phyloP scores from a whole-genome alignment of 129 eudicot genomes.

The Centaurea solstitialis region DNA sequence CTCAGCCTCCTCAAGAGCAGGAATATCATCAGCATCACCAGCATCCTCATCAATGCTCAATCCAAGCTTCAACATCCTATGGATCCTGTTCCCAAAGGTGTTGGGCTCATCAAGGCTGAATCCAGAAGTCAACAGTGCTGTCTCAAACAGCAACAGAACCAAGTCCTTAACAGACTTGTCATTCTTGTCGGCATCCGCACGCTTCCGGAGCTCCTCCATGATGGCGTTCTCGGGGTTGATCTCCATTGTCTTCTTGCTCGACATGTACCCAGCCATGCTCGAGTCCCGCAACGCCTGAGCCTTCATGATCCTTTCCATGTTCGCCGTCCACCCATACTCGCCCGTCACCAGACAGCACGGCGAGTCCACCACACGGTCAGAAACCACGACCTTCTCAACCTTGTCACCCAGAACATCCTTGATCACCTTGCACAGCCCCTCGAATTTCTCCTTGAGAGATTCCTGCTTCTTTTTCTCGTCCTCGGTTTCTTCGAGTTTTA shows the following conservation, averaged over 20 bases:
- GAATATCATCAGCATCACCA: constrained; percentile 66
- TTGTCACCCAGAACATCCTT: constrained; percentile 71
- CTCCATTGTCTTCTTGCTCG: constrained; percentile 78
- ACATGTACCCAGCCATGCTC: constrained; percentile 86
- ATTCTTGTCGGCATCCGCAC: constrained; percentile 78
- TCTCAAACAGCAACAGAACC: constrained; percentile 70
- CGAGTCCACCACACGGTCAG: constrained; percentile 81
- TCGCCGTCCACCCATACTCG: constrained; percentile 79
- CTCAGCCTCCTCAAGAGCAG: constrained; percentile 63
- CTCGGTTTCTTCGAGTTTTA: constrained; percentile 68
- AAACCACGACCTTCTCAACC: constrained; percentile 72
- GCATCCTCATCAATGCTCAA: constrained; percentile 79
- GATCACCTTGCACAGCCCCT: constrained; percentile 68
- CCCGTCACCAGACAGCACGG: constrained; percentile 90
- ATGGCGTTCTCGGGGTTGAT: constrained; percentile 72
- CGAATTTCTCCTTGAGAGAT: constrained; percentile 55
- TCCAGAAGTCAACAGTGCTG: constrained; percentile 71
- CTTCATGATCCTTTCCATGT: constrained; percentile 86
- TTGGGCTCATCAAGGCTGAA: constrained; percentile 84
- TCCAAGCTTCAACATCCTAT: constrained; percentile 78
- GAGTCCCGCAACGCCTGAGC: constrained; percentile 81
- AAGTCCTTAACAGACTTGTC: constrained; percentile 77
- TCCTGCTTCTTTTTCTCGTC: constrained; percentile 69
- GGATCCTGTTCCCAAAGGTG: constrained; percentile 80
- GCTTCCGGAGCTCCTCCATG: constrained; percentile 83